Base-by-base conservation (phyloP, 2,329 filamentous ascomycete genomes). In the Claviceps fusiformis region DNA sequence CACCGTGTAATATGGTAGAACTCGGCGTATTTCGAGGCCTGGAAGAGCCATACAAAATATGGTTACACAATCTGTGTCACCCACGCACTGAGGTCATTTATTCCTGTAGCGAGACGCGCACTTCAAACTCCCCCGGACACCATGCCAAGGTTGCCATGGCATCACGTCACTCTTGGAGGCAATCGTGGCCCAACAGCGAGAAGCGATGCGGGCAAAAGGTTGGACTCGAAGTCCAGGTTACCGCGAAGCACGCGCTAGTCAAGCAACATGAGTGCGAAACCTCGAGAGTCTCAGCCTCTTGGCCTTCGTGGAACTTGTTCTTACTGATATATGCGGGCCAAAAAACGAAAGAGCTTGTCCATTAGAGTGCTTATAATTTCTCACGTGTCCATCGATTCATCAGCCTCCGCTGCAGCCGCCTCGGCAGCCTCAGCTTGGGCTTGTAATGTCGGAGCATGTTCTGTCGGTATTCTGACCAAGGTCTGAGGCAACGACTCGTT, bases 381-480 rank as follows among this genome's bases (percentile, higher is more conserved):
- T 57, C 54, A 57, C 43, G 56, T 57, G 47, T 27, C 50, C 35
- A 33, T 50, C 19, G 56, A 58, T 39, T 62, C 67, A 15, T 69
- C 24, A 24, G 24, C 70, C 46, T 72, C 73, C n/a, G 69, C 71
- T 41, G 74, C 65, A 3, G 68, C 67, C 11, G 69, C 76, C 55
- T 75, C 70, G 3, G 70, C 74, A 4, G 71, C 76, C 44, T 82
- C 80, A 15, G 79, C 74, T 51, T 82, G 80, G 24, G 80, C 80
- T 60, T 85, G 81, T 7, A 86, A 67, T 29, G 80, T 72, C 31
- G 82, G 81, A 13, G 82, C 82, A 69, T 91, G 87, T 61, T 92
- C 86, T 17, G 87, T 90, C 1, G 89, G 89, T 61, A 93, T 92
- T 59, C 89, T 82, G 41, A 95, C 89, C 17, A 95, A 76, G 19